Conservation (phyloP, 176 grass and related monocot genomes). For the Melocanna baccifera region DNA sequence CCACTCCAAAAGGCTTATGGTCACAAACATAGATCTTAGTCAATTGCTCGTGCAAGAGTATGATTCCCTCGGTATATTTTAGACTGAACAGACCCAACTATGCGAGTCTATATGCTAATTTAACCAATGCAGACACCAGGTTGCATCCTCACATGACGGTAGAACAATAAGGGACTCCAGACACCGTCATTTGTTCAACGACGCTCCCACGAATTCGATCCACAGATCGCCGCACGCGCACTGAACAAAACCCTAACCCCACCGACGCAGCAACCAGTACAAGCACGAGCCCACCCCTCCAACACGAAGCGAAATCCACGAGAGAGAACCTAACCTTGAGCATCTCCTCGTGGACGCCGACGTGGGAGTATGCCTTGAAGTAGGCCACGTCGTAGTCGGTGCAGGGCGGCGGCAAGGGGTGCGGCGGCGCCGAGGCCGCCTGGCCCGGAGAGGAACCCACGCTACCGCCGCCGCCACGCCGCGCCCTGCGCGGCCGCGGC, state of each 20-base stretch:
- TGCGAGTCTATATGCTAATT: background rate
- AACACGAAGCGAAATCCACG: background rate
- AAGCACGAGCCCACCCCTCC: background rate
- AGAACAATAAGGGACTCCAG: background rate
- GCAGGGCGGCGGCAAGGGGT: conserved; percentile 52
- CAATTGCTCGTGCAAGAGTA: background rate
- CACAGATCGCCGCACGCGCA: background rate
- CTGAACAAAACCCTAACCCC: conserved; percentile 32
- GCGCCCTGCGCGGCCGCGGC: conserved; percentile 55
- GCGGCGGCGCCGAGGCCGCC: background rate
- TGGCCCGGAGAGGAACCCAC: background rate
- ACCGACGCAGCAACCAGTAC: background rate
- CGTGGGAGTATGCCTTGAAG: conserved; percentile 87
- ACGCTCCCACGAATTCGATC: conserved; percentile 19
- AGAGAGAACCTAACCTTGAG: conserved; percentile 59
- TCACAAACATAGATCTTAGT: background rate
- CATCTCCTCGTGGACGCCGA: conserved; percentile 96
- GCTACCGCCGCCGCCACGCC: conserved; percentile 30
- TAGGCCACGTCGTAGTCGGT: conserved; percentile 89
- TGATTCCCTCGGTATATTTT: background rate
- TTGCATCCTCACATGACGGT: background rate
- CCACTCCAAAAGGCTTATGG: background rate
- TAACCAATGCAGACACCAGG: background rate
- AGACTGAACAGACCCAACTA: background rate
- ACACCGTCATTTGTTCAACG: background rate